Evolutionary conservation across 495 filamentous ascomycete genomes (phyloP), one percentile per base, ranked within the genome.

Genomic region (Penicillium steckii): DNA sequence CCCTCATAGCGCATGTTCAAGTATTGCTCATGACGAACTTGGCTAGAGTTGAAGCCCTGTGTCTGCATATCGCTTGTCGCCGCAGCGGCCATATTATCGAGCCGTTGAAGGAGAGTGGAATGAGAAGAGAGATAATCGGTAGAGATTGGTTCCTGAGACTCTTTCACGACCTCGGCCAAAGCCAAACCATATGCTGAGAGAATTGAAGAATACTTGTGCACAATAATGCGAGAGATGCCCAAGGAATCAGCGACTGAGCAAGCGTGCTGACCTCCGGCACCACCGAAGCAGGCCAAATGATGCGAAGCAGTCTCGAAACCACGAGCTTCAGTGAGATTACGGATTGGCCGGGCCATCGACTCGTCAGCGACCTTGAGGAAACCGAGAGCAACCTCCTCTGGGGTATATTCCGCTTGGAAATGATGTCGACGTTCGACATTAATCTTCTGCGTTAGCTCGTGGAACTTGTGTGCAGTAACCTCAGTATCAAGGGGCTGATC

Each of bases 361-460:
- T 80, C 79, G 51, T 82, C 77, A 3, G 79, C 79, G 1, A 82
- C 77, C 38, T 78, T 71, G 13, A 82, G 57, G 53, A 80, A 82
- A 2, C 79, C 79, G n/a, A 79, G 64, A 0, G 94, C 95, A 10
- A 96, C 87, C 60, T 97, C 92, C 59, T 98, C 94, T 0, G 87
- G 61, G 2, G 79, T 86, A 81, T 95, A 92, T 44, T 83, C 78
- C 53, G 87, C 84, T 17, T 87, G 73, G 12, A 57, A 77, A 41
- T 85, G 60, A 17, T 70, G 62, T 1, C 53, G 58, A n/a, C 65
- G 62, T 44, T 88, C 86, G 40, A 78, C 73, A 56, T 95, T 92
- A 57, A 97, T 86, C 50, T 87, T 78, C 8, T 87, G 79, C 0
- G 92, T 85, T 26, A 97, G 72, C 50, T 93, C 85, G 42, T 85